Evolutionary conservation across 441 rosid genomes (phyloP).

Genomic region (Erysimum cheiri): DNA sequence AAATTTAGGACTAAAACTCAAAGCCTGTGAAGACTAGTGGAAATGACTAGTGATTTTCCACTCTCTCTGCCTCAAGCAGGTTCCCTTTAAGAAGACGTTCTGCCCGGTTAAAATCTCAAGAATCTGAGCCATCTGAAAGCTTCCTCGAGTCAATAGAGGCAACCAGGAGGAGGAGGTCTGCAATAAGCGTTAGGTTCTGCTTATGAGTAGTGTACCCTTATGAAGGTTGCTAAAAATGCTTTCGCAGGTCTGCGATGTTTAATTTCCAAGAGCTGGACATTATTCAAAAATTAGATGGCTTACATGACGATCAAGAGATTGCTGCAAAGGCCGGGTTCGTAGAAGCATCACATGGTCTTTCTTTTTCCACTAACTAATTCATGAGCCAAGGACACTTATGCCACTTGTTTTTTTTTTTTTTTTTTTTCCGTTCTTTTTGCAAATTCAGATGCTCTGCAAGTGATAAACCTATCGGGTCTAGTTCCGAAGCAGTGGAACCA

Average conservation of each 20-base stretch:
- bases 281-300: slow-evolving; percentile 25
- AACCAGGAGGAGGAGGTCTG: slow-evolving; percentile 38
- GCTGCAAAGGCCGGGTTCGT: slow-evolving; percentile 40
- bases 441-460: slow-evolving; percentile 36
- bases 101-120: slow-evolving; percentile 22
- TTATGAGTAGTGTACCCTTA: slow-evolving; percentile 9
- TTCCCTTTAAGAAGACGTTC: slow-evolving; percentile 14
- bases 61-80: neutral
- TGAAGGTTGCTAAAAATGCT: slow-evolving; percentile 14
- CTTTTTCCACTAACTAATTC: slow-evolving; percentile 8
- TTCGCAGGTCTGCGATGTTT: slow-evolving; percentile 38
- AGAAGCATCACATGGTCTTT: slow-evolving; percentile 19
- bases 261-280: slow-evolving; percentile 38
- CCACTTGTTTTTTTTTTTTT: neutral
- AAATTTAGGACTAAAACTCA: neutral
- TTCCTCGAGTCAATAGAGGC: slow-evolving; percentile 17
- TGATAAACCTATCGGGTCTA: slow-evolving; percentile 30
- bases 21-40: neutral
- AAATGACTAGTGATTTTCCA: neutral
- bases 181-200: neutral
- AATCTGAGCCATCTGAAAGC: slow-evolving; percentile 19
- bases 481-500: slow-evolving; percentile 37
- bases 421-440: neutral
- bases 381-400: slow-evolving; percentile 22
- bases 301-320: slow-evolving; percentile 30